Conservation (phyloP, 2,329 filamentous ascomycete species). For the Capronia americana region DNA sequence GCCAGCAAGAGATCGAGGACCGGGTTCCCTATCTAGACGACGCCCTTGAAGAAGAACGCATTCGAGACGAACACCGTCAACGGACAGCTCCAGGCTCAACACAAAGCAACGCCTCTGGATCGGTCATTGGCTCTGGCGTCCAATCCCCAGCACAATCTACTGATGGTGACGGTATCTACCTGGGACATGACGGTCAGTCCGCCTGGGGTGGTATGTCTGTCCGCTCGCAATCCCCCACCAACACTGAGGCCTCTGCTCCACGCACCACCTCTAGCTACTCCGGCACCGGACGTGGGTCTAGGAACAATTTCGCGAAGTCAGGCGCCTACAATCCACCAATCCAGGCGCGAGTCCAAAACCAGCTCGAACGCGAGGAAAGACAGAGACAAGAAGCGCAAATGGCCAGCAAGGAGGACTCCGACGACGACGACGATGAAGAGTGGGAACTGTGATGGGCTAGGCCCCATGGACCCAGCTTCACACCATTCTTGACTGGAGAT, state of each 20-base stretch:
- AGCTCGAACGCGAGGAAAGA: slow-evolving; percentile 25
- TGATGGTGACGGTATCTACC: slow-evolving; percentile 12
- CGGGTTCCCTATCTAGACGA: slow-evolving; percentile 41
- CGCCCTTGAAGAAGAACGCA: slow-evolving; percentile 45
- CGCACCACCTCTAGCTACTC: slow-evolving; percentile 15
- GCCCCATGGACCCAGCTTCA: neutral
- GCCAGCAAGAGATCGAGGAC: slow-evolving; percentile 46
- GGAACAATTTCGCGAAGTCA: slow-evolving; percentile 14
- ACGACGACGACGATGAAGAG: slow-evolving; percentile 25
- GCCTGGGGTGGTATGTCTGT: slow-evolving; percentile 20
- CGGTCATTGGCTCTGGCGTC: slow-evolving; percentile 3
- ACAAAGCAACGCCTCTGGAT: slow-evolving; percentile 15
- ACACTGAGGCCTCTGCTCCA: neutral
- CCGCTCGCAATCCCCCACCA: slow-evolving; percentile 15
- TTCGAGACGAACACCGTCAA: slow-evolving; percentile 27
- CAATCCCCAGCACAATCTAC: slow-evolving; percentile 9
- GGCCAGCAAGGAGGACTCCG: slow-evolving; percentile 15
- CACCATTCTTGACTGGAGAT: neutral
- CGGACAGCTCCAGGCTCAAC: neutral
- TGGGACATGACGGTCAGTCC: slow-evolving; percentile 7
- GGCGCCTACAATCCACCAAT: slow-evolving; percentile 23
- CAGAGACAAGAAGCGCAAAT: slow-evolving; percentile 20
- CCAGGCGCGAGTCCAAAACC: slow-evolving; percentile 18
- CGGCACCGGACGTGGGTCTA: neutral
- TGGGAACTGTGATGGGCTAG: slow-evolving; percentile 14